Evolutionary conservation across 1,139 yeast species (phyloP).

Genomic region (Hansenula anomala): DNA sequence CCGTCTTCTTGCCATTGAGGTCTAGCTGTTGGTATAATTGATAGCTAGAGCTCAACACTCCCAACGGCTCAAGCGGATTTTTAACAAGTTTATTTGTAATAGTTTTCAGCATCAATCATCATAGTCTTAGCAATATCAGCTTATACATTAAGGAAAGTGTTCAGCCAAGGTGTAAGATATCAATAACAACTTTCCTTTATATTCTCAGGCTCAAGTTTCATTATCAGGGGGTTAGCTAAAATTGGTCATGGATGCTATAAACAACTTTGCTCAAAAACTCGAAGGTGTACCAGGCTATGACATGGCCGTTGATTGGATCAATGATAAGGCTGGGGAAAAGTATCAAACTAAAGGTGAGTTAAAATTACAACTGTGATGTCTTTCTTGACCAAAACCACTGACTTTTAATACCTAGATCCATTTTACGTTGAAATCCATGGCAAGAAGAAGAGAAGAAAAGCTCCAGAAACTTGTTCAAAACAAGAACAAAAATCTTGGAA

Average conservation of each 20-base stretch:
- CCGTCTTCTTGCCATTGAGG: too few species aligned
- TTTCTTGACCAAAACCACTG: not conserved
- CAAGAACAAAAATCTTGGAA: conserved; percentile 69
- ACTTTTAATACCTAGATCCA: conserved; percentile 43
- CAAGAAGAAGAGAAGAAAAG: conserved; percentile 45
- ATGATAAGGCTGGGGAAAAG: conserved; percentile 59
- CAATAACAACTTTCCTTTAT: too few species aligned
- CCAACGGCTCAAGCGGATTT: too few species aligned
- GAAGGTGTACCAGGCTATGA: conserved; percentile 57
- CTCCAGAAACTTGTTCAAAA: conserved; percentile 55
- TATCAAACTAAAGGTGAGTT: conserved; percentile 43
- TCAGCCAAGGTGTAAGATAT: too few species aligned
- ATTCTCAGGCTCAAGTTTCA: too few species aligned
- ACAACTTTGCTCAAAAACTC: conserved; percentile 25
- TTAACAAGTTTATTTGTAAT: too few species aligned
- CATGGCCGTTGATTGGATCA: conserved; percentile 49
- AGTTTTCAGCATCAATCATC: too few species aligned
- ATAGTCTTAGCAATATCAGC: too few species aligned
- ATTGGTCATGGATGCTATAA: conserved; percentile 19
- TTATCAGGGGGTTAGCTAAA: too few species aligned
- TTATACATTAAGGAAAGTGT: too few species aligned
- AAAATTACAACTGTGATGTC: not conserved
- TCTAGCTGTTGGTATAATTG: too few species aligned
- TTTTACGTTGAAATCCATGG: conserved; percentile 53
- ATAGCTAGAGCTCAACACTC: too few species aligned